A percentile compares a stretch with the other conserved stretches of the same genome.
Conservation (phyloP, 2,329 filamentous ascomycete species). For the Tolypocladium ophioglossoides region DNA sequence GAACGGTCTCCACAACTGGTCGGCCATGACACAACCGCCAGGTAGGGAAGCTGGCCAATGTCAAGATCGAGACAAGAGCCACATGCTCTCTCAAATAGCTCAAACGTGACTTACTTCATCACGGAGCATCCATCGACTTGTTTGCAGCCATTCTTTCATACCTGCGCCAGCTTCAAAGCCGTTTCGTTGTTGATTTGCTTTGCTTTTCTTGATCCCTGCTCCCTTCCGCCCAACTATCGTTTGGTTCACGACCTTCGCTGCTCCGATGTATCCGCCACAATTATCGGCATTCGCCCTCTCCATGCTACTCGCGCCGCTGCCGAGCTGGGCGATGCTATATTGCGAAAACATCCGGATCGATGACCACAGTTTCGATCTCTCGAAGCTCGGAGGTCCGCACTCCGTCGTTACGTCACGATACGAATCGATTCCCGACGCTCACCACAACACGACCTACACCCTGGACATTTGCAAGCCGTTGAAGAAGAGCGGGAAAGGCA, state of each 20-base stretch:
- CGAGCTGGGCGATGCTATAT: constrained; percentile 39
- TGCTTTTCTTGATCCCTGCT: not conserved
- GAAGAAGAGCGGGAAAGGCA: constrained; percentile 45
- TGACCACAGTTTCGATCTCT: constrained; percentile 52
- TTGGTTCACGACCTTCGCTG: not conserved
- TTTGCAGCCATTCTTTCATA: not conserved
- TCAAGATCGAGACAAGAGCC: constrained; percentile 6
- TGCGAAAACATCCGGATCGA: constrained; percentile 54
- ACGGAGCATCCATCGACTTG: constrained; percentile 3
- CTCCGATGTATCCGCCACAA: constrained; percentile 29
- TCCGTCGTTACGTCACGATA: constrained; percentile 51
- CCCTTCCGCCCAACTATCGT: not conserved
- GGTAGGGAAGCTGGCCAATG: constrained; percentile 17
- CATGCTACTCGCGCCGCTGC: constrained; percentile 24
- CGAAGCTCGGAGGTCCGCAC: constrained; percentile 54
- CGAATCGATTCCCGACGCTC: constrained; percentile 38
- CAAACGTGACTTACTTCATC: constrained; percentile 18
- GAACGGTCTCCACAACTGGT: constrained; percentile 8
- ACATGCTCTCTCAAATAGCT: constrained; percentile 14
- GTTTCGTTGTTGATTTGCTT: not conserved
- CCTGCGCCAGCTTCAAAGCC: not conserved
- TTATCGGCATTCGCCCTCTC: constrained; percentile 24
- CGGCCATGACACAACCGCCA: constrained; percentile 21
- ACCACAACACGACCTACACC: constrained; percentile 67
- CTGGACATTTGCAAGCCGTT: constrained; percentile 65